Percentiles rank a stretch among this genome's conserved stretches.
phyloP scores from a whole-genome alignment of 2,329 filamentous ascomycete genomes.

The Chalaropsis thielavioides region DNA sequence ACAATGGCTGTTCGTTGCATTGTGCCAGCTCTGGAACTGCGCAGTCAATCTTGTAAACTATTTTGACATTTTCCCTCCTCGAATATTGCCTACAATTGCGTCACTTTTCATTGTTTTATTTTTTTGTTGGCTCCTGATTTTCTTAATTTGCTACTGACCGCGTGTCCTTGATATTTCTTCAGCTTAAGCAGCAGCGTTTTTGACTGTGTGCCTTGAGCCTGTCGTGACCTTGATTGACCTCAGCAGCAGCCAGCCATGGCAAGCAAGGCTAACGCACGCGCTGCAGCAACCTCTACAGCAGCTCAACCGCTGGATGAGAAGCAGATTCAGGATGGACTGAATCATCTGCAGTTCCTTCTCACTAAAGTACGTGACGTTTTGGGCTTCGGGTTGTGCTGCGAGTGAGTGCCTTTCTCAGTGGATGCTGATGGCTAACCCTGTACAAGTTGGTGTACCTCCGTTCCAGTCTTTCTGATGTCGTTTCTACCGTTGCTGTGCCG shows the following conservation, averaged over 20 bases:
- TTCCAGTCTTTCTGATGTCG: constrained; percentile 16
- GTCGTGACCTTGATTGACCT: too few species aligned
- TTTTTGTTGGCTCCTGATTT: too few species aligned
- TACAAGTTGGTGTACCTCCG: constrained; percentile 16
- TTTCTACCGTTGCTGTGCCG: constrained; percentile 14
- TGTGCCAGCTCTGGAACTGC: background rate
- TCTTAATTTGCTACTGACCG: background rate
- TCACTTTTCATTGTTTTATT: too few species aligned
- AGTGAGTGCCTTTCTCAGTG: background rate
- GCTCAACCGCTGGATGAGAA: constrained; percentile 14
- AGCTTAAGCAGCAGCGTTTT: too few species aligned
- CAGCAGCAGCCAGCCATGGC: constrained; percentile 5
- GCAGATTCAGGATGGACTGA: constrained; percentile 16
- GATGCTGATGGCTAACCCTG: background rate
- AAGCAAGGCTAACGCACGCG: constrained; percentile 15
- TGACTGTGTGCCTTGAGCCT: too few species aligned
- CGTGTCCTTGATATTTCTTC: background rate
- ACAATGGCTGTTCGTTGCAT: background rate
- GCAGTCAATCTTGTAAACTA: background rate
- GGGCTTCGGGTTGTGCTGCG: background rate
- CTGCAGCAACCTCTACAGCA: constrained; percentile 9
- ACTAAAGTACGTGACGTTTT: constrained; percentile 15
- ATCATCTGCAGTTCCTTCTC: constrained; percentile 16
- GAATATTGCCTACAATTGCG: background rate
- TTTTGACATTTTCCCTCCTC: background rate